Conservation (phyloP, 2,329 filamentous ascomycete genomes). For the Claviceps sp. region DNA sequence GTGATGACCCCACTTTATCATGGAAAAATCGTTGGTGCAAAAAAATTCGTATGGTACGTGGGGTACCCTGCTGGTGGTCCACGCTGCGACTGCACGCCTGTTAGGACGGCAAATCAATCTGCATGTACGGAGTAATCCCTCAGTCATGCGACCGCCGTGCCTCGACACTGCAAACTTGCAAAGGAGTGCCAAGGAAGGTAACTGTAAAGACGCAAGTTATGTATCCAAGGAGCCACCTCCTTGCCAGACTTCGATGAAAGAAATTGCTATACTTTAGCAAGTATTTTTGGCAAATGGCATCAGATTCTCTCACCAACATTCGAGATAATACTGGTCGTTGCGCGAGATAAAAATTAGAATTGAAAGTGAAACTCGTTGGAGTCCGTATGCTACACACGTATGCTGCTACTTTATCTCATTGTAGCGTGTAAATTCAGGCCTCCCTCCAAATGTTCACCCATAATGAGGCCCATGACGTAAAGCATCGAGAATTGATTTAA, state of each 20-base stretch:
- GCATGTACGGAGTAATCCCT: not conserved
- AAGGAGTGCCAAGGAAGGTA: not conserved
- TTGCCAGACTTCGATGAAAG: not conserved
- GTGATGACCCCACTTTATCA: no score
- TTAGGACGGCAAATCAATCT: not conserved
- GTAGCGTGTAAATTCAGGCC: not conserved
- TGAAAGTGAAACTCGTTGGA: not conserved
- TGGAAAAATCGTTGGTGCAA: no score
- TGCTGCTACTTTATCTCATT: no score
- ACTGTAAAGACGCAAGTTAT: not conserved
- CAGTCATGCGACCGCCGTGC: not conserved
- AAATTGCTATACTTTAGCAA: not conserved
- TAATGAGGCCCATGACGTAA: not conserved
- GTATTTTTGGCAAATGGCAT: not conserved
- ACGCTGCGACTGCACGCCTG: no score
- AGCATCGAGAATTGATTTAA: not conserved
- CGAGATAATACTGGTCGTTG: not conserved
- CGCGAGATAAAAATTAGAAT: not conserved
- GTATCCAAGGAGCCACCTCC: not conserved
- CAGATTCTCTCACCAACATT: not conserved
- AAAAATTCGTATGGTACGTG: no score
- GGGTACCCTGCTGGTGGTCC: no score
- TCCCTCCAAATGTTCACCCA: not conserved
- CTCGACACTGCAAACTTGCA: not conserved
- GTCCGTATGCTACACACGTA: not conserved